Evolutionary conservation across 2,329 filamentous ascomycete genomes (phyloP).

Genomic region (Fusarium circinatum): DNA sequence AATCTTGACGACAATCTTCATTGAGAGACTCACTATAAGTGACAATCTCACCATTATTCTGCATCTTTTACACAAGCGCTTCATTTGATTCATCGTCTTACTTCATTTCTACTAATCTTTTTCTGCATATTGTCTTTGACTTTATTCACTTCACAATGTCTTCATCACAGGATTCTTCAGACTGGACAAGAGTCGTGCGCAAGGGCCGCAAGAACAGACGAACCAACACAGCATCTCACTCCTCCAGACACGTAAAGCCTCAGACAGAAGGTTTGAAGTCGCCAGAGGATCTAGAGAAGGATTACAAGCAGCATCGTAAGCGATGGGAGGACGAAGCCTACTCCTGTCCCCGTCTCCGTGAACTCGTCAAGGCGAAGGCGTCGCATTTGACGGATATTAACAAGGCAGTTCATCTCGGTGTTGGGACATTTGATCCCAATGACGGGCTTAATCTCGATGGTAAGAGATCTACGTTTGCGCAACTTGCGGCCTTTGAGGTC

Average conservation of each 20-base stretch:
- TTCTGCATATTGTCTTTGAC: neutral
- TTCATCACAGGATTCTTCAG: constrained; percentile 16
- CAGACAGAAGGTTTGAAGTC: neutral
- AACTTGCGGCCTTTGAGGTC: constrained; percentile 63
- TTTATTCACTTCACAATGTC: constrained; percentile 15
- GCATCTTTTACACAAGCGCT: neutral
- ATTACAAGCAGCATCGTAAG: constrained; percentile 43
- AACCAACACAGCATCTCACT: neutral
- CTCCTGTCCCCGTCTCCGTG: constrained; percentile 46
- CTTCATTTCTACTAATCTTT: neutral
- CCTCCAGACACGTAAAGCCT: neutral
- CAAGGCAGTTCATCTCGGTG: constrained; percentile 63
- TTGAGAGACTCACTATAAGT: constrained; percentile 11
- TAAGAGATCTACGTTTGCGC: constrained; percentile 59
- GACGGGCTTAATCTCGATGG: constrained; percentile 56
- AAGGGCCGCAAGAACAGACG: constrained; percentile 34
- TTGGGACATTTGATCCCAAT: constrained; percentile 64
- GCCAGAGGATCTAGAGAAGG: constrained; percentile 41
- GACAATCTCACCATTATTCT: neutral
- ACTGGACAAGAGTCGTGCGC: constrained; percentile 44
- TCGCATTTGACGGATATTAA: constrained; percentile 16
- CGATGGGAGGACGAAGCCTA: constrained; percentile 44
- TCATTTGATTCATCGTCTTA: neutral
- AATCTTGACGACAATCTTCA: constrained; percentile 27
- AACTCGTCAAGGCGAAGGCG: constrained; percentile 46